Conservation (phyloP, 768 basidiomycete species). For the Lactifluus volemus region DNA sequence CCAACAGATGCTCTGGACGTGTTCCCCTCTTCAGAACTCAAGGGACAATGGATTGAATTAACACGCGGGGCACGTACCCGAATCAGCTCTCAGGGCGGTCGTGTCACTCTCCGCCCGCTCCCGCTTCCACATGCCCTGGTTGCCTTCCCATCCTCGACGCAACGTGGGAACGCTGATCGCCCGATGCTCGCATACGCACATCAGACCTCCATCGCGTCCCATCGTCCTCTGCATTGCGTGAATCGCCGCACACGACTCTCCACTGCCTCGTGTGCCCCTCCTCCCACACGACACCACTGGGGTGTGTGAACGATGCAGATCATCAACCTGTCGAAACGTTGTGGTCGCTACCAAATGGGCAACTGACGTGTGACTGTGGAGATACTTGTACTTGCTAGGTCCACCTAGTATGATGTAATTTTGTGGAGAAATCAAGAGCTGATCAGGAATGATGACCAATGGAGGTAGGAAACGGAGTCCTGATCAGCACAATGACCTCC, state of each 20-base stretch:
- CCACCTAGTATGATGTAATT: too few species aligned
- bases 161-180: constrained; percentile 17
- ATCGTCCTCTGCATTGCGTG: constrained; percentile 22
- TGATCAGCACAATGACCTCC: too few species aligned
- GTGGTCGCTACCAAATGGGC: too few species aligned
- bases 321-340: too few species aligned
- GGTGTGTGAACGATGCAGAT: too few species aligned
- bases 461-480: too few species aligned
- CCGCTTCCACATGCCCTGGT: constrained; percentile 23
- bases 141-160: constrained; percentile 4
- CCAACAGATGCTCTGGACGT: constrained; percentile 45
- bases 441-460: too few species aligned
- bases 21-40: constrained; percentile 50
- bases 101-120: constrained; percentile 44
- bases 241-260: constrained; percentile 24
- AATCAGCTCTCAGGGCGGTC: constrained; percentile 52
- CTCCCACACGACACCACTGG: too few species aligned
- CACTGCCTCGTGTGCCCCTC: too few species aligned
- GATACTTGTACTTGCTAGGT: too few species aligned
- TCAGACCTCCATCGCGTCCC: constrained; percentile 18
- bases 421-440: too few species aligned
- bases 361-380: too few species aligned
- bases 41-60: constrained; percentile 54
- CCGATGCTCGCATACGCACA: constrained; percentile 21
- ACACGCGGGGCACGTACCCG: constrained; percentile 51